Evolutionary conservation across 768 basidiomycete species (phyloP).

Genomic region (Lactarius pseudohatsudake): DNA sequence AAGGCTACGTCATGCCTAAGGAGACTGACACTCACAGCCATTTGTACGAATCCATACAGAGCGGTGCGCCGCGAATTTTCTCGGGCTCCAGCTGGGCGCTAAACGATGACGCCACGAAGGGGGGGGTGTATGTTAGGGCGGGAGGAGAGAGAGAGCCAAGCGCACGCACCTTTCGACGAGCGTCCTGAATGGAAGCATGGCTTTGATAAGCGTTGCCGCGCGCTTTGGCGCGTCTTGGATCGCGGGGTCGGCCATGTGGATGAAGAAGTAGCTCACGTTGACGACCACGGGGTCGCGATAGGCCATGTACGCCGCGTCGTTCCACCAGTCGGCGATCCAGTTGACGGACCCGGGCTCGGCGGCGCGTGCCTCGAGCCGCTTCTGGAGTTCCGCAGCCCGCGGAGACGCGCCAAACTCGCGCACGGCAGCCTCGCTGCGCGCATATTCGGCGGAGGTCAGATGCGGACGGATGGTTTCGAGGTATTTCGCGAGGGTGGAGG

Average conservation of each 20-base stretch:
- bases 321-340: conserved; percentile 99
- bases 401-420: conserved; percentile 69
- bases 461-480: conserved; percentile 82
- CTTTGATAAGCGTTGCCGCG: conserved; percentile 82
- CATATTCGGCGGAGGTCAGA: conserved; percentile 61
- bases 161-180: conserved; percentile 71
- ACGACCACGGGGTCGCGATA: conserved; percentile 90
- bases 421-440: conserved; percentile 57
- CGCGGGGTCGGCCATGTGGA: conserved; percentile 69
- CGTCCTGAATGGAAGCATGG: conserved; percentile 80
- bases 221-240: conserved; percentile 59
- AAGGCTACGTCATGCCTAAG: background rate
- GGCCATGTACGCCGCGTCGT: conserved; percentile 85
- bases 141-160: too few relatives aligned
- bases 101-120: background rate
- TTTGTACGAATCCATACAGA: conserved; percentile 93
- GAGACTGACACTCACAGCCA: conserved; percentile 60
- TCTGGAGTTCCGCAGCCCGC: conserved; percentile 70
- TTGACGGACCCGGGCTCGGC: conserved; percentile 54
- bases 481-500: conserved; percentile 85
- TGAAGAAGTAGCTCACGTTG: conserved; percentile 93
- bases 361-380: conserved; percentile 74
- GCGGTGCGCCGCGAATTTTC: conserved; percentile 69
- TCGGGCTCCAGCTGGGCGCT: conserved; percentile 87
- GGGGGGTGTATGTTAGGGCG: background rate